Evolutionary conservation across 345 rosid genomes (phyloP).

Genomic region (Salix suchowensis): DNA sequence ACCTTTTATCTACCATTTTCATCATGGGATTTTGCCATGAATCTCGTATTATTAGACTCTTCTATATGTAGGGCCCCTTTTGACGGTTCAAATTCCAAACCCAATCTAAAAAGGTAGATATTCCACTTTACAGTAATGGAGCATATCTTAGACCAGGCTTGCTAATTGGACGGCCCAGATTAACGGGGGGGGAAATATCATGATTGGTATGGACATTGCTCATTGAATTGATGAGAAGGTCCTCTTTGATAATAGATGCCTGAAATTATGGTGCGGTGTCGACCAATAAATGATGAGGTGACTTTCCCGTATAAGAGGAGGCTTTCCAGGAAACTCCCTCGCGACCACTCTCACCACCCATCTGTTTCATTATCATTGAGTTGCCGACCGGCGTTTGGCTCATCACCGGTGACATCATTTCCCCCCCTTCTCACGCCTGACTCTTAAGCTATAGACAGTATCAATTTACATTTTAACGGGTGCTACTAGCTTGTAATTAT

Average conservation of each 20-base stretch:
- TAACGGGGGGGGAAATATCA: neutral
- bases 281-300: constrained; percentile 53
- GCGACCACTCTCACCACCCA: constrained; percentile 23
- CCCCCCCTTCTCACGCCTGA: neutral
- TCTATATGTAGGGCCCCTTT: constrained; percentile 15
- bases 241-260: constrained; percentile 21
- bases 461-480: no score
- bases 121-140: constrained; percentile 27
- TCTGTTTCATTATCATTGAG: neutral
- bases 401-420: no score
- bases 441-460: no score
- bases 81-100: constrained; percentile 18
- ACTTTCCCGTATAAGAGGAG: constrained; percentile 41
- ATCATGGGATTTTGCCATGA: constrained; percentile 29
- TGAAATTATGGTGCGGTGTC: constrained; percentile 48
- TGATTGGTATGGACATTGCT: constrained; percentile 12
- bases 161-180: constrained; percentile 20
- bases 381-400: neutral
- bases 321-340: constrained; percentile 44
- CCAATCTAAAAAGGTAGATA: constrained; percentile 21
- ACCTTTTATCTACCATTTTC: constrained; percentile 13
- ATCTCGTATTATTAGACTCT: constrained; percentile 14
- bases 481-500: no score
- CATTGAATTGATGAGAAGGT: constrained; percentile 11
- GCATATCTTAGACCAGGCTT: constrained; percentile 22